Base-by-base conservation (phyloP, 208 protist genomes). In the Eutreptiella sp. region DNA sequence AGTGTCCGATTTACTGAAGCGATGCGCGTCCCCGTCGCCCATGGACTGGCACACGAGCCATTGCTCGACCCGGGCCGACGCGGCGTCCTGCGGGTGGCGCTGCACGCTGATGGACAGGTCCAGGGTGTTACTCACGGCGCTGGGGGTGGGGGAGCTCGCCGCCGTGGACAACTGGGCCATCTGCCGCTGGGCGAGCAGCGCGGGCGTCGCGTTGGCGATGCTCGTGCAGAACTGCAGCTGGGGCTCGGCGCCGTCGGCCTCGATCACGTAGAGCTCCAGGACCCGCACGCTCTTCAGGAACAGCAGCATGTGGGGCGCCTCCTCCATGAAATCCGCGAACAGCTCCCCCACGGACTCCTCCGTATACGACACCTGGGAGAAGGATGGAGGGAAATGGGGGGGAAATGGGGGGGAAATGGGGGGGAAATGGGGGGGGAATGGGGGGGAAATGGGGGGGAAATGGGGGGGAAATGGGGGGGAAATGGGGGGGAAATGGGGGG, bases 1-100 rank as follows among this genome's bases (percentile, higher is more conserved):
- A 21, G 24, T 21, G 5, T 9, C 14, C 11, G 50, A 5, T 5
- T 5, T 19, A 9, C 11, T n/a, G 36, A 41, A 9, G n/a, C 38
- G 14, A 21, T n/a, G 26, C 9, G 47, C 14, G 5, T 34, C 7
- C 16, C 47, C 47, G 9, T 36, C 47, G 11, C 38, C 38, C 23
- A 35, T 50, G 26, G 38, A 9, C 35, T 61, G 53, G 19, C 7
- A 27, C 11, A 61, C 14, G 28, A 61, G 26, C 53, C 38, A 61
- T 53, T 50, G 50, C 26, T 7, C 19, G 9, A 46, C 36, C n/a
- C n/a, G n/a, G n/a, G n/a, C 9, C 16, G 11, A 39, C 11, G 36
- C 36, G 36, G 16, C 11, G 11, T 16, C 11, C 36, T 39, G 36
- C 36, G 36, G 16, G 36, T 16, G 16, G 16, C 36, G 36, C n/a